phyloP scores from a whole-genome alignment of 352 stramenopile species.

The Phytopythium ostracodes region DNA sequence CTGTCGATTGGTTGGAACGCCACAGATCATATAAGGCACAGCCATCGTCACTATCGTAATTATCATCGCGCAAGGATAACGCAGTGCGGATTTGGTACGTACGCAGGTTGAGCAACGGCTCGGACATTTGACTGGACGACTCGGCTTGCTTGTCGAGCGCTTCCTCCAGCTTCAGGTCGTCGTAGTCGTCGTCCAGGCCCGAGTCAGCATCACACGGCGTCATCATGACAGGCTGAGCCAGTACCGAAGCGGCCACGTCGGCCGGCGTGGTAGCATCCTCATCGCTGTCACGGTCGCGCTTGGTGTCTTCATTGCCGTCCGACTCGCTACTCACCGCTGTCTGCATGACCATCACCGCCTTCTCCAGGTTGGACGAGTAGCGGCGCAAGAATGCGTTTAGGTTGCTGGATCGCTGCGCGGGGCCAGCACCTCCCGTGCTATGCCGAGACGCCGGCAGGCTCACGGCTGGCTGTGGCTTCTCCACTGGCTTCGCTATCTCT shows the following conservation, averaged over 20 bases:
- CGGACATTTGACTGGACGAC: neutral
- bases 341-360: conserved; percentile 9
- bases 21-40: neutral
- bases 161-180: neutral
- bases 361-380: conserved; percentile 64
- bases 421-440: conserved; percentile 12
- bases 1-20: conserved; percentile 5
- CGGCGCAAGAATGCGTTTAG: conserved; percentile 63
- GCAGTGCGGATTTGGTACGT: neutral
- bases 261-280: neutral
- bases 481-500: conserved; percentile 4
- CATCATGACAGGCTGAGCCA: neutral
- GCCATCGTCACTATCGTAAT: neutral
- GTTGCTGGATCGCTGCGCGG: conserved; percentile 38
- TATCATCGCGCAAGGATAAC: neutral
- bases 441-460: conserved; percentile 3
- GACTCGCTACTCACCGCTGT: neutral
- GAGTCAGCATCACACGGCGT: neutral
- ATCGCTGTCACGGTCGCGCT: neutral
- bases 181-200: conserved; percentile 3
- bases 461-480: neutral
- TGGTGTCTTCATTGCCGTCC: neutral
- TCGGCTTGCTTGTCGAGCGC: neutral
- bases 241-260: neutral
- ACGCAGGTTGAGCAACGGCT: conserved; percentile 1